Base-by-base conservation (phyloP, 169 alveolate species). In the Eimeria maxima region DNA sequence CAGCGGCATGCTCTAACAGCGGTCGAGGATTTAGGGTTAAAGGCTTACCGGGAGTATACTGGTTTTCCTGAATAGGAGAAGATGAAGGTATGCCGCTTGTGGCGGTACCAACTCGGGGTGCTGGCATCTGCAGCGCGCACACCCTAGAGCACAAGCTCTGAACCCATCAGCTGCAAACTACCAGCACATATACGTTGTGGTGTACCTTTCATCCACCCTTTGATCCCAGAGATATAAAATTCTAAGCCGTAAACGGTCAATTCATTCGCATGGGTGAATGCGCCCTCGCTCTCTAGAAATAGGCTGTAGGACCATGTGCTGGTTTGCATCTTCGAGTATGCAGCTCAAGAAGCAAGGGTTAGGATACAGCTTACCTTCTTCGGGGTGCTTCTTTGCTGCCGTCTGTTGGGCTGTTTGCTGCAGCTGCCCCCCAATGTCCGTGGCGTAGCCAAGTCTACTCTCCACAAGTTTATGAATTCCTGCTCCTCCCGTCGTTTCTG, bases 21-120 rank as follows among this genome's bases (percentile, higher is more conserved):
- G 14, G 4, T 24, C 33, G 65, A 53, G 11, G 14, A n/a, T 14
- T 81, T 22, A 81, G 22, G 65, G 22, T 78, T n/a, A 24, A 44
- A 45, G 65, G 55, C 69, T 78, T 45, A 95, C 94, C 95, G 95
- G 69, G 98, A 96, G 96, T 96, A 97, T 38, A 98, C 99, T 27
- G 98, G 98, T 89, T 97, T 98, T 60, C 98, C 98, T 8, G 98
- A 97, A 81, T 96, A 98, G 47, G 98, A 97, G 97, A 98, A 97
- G 90, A 98, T 97, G 86, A 98, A 97, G 71, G 96, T 97, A 96
- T 98, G 98, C n/a, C 97, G 95, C 74, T 97, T 97, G 90, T 97
- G 97, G n/a, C 90, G 84, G 65, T 95, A 96, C 97, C 97, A 97
- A 71, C 92, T 67, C 29, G 97, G 95, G 69, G 44, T 96, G 63